These are phyloP conservation scores for Rhizopogon salebrosus DNA, from an alignment of 768 basidiomycete genomes.

Conservation along the genomic window DNA sequence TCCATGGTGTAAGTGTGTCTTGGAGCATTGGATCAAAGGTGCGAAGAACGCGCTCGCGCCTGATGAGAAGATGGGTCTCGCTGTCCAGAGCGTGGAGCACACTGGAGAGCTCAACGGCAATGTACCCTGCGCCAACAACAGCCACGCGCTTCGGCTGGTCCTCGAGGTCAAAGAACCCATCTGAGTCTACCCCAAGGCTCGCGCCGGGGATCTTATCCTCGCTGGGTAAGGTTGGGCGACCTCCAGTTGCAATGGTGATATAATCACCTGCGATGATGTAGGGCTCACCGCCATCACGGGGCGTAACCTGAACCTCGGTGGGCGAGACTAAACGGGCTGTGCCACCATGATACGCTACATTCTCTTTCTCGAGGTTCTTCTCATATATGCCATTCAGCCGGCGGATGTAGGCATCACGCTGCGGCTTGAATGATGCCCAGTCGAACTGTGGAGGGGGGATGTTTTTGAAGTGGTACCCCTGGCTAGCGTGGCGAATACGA, in stretches of 20 bases:
- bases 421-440: conserved; percentile 88
- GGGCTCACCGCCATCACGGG: conserved; percentile 52
- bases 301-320: conserved; percentile 68
- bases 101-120: conserved; percentile 95
- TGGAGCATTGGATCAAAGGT: conserved; percentile 89
- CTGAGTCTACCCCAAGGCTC: conserved; percentile 84
- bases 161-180: conserved; percentile 92
- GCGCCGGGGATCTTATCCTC: conserved; percentile 86
- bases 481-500: conserved; percentile 67
- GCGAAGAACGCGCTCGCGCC: conserved; percentile 83
- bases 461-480: conserved; percentile 70
- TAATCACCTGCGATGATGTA: conserved; percentile 75
- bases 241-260: conserved; percentile 84
- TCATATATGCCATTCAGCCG: conserved; percentile 90
- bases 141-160: conserved; percentile 91
- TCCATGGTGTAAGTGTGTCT: conserved; percentile 82
- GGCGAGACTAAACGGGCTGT: conserved; percentile 67
- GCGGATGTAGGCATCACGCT: conserved; percentile 93
- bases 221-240: conserved; percentile 72
- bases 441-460: conserved; percentile 61
- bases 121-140: conserved; percentile 96
- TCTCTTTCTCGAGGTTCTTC: conserved; percentile 79
- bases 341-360: conserved; percentile 84
- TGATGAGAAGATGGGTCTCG: conserved; percentile 90
- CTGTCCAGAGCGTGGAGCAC: conserved; percentile 87